Base-by-base conservation (phyloP, 2,329 filamentous ascomycete genomes). In the Chrysoporthe austroafricana region DNA sequence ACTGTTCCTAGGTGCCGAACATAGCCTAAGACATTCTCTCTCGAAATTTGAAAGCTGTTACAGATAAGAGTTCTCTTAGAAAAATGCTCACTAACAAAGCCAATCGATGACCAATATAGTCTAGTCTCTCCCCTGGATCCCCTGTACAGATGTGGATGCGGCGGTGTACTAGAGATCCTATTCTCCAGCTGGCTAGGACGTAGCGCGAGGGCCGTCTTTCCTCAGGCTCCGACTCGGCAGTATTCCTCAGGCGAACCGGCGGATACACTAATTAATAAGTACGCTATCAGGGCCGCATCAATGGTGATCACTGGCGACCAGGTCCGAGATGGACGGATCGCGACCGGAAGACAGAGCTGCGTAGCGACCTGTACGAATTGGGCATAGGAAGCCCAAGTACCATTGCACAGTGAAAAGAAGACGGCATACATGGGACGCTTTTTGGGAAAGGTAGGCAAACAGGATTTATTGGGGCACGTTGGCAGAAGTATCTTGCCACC, bases 141-240 rank as follows among this genome's bases (percentile, higher is more conserved):
- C 50, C 50, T 54, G 21, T 21, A 54, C 7, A 34, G 21, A 16
- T 2, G 6, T 54, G 50, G 8, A 26, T 26, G 26, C 26, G 26
- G 26, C 26, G 26, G 26, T 26, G 26, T 26, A 26, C 26, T 26
- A 26, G 26, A 26, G 26, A 26, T 26, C 48, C 48, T 52, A 32
- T 11, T 32, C 9, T 32, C 48, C 21, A 21, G 26, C 21, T 9
- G 21, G 48, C 14, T 21, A 52, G 7, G 26, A 32, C 4, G 48
- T 52, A 52, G 21, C 48, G 48, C 48, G n/a, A 52, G 48, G 21
- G 48, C 48, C n/a, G 9, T 52, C 48, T 52, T 52, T 52, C n/a
- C 11, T 52, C 9, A 26, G 14, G 46, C 21, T 21, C 48, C n/a
- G 21, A 21, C 21, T 26, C 21, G 26, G 48, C 9, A 52, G 21